These are phyloP conservation scores for Hevea brasiliensis DNA, from an alignment of 345 rosid genomes.

Conservation along the genomic window DNA sequence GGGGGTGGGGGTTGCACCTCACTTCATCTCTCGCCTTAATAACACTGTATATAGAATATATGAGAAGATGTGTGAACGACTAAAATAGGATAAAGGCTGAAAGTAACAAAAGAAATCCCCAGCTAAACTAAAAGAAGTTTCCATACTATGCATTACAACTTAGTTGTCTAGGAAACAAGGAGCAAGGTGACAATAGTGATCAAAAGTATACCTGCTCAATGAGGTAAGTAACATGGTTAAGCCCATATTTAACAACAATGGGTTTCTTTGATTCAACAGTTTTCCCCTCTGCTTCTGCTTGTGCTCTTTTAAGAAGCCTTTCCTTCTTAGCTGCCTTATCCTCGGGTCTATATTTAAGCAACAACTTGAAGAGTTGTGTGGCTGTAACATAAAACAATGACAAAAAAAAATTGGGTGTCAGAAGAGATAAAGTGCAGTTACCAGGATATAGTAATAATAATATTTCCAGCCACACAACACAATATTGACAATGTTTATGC, in stretches of 20 bases:
- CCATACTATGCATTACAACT: neutral
- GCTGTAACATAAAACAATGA: constrained; percentile 34
- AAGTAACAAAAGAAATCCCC: neutral
- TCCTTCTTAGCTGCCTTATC: constrained; percentile 67
- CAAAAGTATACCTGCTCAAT: constrained; percentile 52
- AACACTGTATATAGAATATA: neutral
- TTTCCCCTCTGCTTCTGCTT: constrained; percentile 67
- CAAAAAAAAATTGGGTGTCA: neutral
- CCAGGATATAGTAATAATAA: neutral
- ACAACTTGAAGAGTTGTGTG: constrained; percentile 57
- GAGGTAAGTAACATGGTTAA: constrained; percentile 72
- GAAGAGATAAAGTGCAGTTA: neutral
- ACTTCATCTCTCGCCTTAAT: too few relatives aligned
- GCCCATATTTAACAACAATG: constrained; percentile 70
- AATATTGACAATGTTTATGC: neutral
- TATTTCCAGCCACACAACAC: neutral
- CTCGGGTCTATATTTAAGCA: constrained; percentile 69
- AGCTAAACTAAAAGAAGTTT: neutral
- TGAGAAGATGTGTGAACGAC: neutral
- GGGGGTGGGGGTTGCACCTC: too few relatives aligned
- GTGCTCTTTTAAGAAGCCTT: constrained; percentile 51
- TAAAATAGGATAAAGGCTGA: neutral
- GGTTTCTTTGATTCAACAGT: constrained; percentile 57
- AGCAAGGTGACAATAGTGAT: neutral
- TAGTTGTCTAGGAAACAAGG: too few relatives aligned